phyloP scores from a whole-genome alignment of 116 monocot genomes.

The Iris pallida region DNA sequence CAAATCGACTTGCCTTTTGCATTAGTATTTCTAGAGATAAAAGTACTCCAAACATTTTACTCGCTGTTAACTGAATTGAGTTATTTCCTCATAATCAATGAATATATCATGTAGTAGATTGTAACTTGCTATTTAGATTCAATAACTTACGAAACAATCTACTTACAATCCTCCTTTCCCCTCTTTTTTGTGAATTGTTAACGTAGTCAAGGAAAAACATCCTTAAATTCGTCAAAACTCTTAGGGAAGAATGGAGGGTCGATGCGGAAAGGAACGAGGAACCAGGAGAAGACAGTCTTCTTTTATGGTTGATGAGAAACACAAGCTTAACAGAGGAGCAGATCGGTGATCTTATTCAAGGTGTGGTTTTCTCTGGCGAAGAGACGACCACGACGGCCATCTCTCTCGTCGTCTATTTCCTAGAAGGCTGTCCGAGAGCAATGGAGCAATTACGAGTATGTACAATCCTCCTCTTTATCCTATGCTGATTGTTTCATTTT shows the following conservation, averaged over 20 bases:
- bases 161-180: neutral
- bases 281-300: neutral
- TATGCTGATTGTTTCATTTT: no score
- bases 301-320: constrained; percentile 5
- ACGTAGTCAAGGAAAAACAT: constrained; percentile 6
- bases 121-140: no score
- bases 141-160: no score
- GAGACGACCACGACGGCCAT: constrained; percentile 24
- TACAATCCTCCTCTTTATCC: neutral
- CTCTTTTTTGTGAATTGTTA: neutral
- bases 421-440: constrained; percentile 19
- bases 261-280: neutral
- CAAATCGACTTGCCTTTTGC: no score
- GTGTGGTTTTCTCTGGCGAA: constrained; percentile 22
- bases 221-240: constrained; percentile 9
- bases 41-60: no score
- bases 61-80: no score
- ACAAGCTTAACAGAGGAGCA: constrained; percentile 9
- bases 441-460: constrained; percentile 15
- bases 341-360: constrained; percentile 15
- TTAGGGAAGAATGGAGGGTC: constrained; percentile 2
- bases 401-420: constrained; percentile 15
- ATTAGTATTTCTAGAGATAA: no score
- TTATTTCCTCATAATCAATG: no score
- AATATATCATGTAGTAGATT: no score